These are phyloP conservation scores for Cyclospora cayetanensis DNA, from an alignment of 169 alveolate genomes.

Conservation along the genomic window DNA sequence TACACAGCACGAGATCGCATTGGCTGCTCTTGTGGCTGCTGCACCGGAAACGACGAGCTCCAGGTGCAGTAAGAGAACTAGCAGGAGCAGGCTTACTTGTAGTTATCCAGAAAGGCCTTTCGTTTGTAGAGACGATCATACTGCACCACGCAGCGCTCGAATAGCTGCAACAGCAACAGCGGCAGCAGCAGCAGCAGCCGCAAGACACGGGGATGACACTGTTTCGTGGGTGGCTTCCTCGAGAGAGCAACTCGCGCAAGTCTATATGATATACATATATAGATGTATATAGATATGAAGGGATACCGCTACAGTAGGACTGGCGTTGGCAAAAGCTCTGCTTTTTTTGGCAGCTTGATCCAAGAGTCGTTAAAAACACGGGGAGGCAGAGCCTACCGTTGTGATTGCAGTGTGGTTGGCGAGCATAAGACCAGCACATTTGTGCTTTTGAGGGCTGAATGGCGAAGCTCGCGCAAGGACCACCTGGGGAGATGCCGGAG, in stretches of 20 bases:
- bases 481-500: conserved; percentile 98
- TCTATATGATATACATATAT: neutral
- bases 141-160: conserved; percentile 90
- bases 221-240: no score
- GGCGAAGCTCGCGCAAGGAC: conserved; percentile 98
- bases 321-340: no score
- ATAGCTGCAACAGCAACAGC: conserved; percentile 65
- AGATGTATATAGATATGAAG: conserved; percentile 25
- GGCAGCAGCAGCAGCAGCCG: conserved; percentile 37
- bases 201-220: neutral
- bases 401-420: conserved; percentile 99
- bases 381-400: conserved; percentile 76
- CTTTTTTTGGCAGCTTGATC: neutral
- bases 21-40: neutral
- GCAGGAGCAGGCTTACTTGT: conserved; percentile 76
- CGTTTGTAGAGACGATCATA: conserved; percentile 94
- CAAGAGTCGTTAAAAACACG: neutral
- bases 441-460: conserved; percentile 93
- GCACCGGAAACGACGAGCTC: neutral
- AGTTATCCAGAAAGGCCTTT: conserved; percentile 97
- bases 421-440: conserved; percentile 98
- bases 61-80: conserved; percentile 71
- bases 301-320: neutral
- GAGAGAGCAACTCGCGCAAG: neutral
- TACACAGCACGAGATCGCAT: neutral